phyloP scores from a whole-genome alignment of 192 early-diverging fungal genomes.

The Rhizophagus clarus region DNA sequence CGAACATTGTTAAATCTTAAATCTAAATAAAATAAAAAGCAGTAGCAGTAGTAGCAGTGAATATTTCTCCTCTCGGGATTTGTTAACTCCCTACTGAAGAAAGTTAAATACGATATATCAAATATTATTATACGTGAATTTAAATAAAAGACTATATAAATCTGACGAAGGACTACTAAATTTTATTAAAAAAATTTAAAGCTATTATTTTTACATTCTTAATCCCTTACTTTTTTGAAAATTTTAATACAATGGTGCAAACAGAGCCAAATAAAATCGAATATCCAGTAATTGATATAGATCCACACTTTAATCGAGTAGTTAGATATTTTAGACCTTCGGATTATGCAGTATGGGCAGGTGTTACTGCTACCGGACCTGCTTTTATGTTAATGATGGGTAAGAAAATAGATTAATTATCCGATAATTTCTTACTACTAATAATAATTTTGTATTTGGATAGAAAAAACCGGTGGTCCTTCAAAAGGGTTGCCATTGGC shows the following conservation, averaged over 20 bases:
- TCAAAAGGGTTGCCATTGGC: slow-evolving; percentile 47
- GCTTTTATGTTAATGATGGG: slow-evolving; percentile 75
- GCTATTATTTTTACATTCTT: too few species aligned
- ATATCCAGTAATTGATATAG: slow-evolving; percentile 85
- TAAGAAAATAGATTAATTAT: slow-evolving; percentile 40
- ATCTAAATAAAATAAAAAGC: too few species aligned
- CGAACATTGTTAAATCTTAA: too few species aligned
- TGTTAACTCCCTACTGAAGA: too few species aligned
- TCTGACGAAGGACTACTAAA: too few species aligned
- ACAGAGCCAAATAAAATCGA: slow-evolving; percentile 44
- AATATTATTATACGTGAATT: too few species aligned
- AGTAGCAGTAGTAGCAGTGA: too few species aligned
- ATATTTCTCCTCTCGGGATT: too few species aligned
- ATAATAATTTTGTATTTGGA: background rate
- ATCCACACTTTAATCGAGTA: slow-evolving; percentile 89
- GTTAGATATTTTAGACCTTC: slow-evolving; percentile 85
- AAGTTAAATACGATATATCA: too few species aligned
- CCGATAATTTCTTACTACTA: too few species aligned
- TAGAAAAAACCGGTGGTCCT: background rate
- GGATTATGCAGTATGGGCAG: slow-evolving; percentile 72
- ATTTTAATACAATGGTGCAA: background rate
- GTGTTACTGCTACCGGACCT: slow-evolving; percentile 68
- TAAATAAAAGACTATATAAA: too few species aligned
- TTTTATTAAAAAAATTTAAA: too few species aligned
- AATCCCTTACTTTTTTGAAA: background rate